These are phyloP conservation scores for Umbelopsis sp. DNA, from an alignment of 371 early-diverging fungal species.

Conservation along the genomic window DNA sequence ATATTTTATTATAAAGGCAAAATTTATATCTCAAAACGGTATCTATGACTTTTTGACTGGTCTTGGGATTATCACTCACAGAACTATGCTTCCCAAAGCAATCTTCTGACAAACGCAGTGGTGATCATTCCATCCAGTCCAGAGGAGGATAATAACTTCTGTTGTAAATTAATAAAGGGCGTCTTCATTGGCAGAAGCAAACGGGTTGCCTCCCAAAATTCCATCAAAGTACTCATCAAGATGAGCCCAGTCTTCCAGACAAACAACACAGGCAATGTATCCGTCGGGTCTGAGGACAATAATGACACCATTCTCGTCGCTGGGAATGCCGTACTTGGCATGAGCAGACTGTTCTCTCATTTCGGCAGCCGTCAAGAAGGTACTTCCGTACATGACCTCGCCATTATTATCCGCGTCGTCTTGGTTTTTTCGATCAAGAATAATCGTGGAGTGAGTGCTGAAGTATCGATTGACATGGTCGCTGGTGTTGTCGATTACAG, in stretches of 20 bases:
- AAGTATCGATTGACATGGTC: neutral
- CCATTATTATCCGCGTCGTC: neutral
- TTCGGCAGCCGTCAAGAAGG: neutral
- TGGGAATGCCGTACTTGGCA: slow-evolving; percentile 13
- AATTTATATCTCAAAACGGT: no score
- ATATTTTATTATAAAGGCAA: neutral
- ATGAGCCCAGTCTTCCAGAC: neutral
- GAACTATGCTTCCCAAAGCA: no score
- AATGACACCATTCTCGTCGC: slow-evolving; percentile 8
- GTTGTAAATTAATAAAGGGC: no score
- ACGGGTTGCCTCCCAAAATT: slow-evolving; percentile 1
- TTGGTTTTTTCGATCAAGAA: neutral
- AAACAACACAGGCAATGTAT: slow-evolving; percentile 11
- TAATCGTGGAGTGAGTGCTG: neutral
- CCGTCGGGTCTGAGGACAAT: slow-evolving; percentile 17
- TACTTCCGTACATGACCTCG: neutral
- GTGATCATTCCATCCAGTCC: no score
- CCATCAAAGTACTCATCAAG: slow-evolving; percentile 19
- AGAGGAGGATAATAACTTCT: no score
- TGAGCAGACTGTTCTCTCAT: neutral
- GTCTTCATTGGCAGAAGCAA: neutral
- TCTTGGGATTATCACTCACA: no score
- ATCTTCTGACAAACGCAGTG: no score
- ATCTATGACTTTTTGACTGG: no score
- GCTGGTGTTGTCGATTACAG: neutral